Percentiles rank a stretch among this genome's conserved stretches.
These are phyloP conservation scores for Davidsoniella australis DNA, from an alignment of 2,329 filamentous ascomycete species.

Conservation along the genomic window DNA sequence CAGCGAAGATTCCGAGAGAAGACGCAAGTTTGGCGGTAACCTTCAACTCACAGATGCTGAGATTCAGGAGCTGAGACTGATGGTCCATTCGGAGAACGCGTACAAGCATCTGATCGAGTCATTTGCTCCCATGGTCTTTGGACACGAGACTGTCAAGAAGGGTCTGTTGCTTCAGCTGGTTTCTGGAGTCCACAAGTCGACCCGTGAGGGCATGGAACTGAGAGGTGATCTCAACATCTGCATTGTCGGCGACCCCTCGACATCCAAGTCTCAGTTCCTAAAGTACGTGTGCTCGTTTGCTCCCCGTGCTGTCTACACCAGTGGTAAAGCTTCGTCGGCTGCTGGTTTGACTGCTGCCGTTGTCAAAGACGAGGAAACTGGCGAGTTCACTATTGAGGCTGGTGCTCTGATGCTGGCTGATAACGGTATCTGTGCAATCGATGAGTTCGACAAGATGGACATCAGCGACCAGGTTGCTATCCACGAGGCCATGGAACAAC, in stretches of 20 bases:
- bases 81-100: slow-evolving; percentile 93
- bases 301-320: slow-evolving; percentile 94
- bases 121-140: slow-evolving; percentile 91
- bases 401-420: slow-evolving; percentile 95
- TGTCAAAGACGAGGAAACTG: slow-evolving; percentile 94
- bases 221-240: slow-evolving; percentile 98
- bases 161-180: slow-evolving; percentile 85
- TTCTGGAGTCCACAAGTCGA: slow-evolving; percentile 86
- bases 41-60: slow-evolving; percentile 47
- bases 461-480: slow-evolving; percentile 93
- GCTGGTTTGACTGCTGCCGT: slow-evolving; percentile 95
- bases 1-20: slow-evolving; percentile 15
- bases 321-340: slow-evolving; percentile 90
- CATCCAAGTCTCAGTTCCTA: slow-evolving; percentile 92
- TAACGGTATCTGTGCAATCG: slow-evolving; percentile 94
- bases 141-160: slow-evolving; percentile 95
- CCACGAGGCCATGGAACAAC: slow-evolving; percentile 99
- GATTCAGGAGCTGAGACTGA: slow-evolving; percentile 75
- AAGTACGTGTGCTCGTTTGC: slow-evolving; percentile 96
- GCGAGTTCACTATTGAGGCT: slow-evolving; percentile 96
- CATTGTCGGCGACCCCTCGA: slow-evolving; percentile 91
- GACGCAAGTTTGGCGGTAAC: slow-evolving; percentile 4
- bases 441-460: slow-evolving; percentile 99
- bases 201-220: slow-evolving; percentile 84
- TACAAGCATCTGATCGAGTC: slow-evolving; percentile 86